Evolutionary conservation across 179 eudicot genomes (phyloP).

Genomic region (Patellifolia procumbens): DNA sequence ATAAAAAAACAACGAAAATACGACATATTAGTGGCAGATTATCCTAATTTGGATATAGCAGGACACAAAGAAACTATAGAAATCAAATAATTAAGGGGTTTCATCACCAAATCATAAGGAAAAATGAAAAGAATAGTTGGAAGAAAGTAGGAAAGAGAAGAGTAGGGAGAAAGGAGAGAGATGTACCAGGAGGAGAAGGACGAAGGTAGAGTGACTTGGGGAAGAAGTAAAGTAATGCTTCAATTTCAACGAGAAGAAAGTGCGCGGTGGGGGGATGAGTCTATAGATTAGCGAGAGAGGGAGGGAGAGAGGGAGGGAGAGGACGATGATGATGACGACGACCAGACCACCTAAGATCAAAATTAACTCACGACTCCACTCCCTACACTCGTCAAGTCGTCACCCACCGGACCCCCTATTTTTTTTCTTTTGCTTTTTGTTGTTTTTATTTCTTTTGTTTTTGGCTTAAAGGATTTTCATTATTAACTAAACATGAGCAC

Average conservation of each 20-base stretch:
- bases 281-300: not conserved
- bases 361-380: too few relatives aligned
- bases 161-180: not conserved
- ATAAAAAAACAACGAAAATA: not conserved
- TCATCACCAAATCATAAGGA: not conserved
- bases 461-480: too few relatives aligned
- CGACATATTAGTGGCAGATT: not conserved
- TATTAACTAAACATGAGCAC: too few relatives aligned
- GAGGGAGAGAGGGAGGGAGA: not conserved
- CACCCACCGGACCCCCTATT: too few relatives aligned
- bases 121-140: not conserved
- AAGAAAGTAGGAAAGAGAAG: not conserved
- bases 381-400: too few relatives aligned
- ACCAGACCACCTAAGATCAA: not conserved
- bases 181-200: not conserved
- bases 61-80: not conserved
- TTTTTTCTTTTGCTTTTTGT: too few relatives aligned
- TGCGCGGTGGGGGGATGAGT: not conserved
- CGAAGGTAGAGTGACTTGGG: not conserved
- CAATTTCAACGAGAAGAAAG: not conserved
- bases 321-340: not conserved
- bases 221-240: not conserved
- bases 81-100: not conserved
- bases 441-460: too few relatives aligned
- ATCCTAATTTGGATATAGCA: not conserved